Percentiles rank a stretch among this genome's conserved stretches.
phyloP scores from a whole-genome alignment of 2,329 filamentous ascomycete genomes.

The Calcarisporium arbuscula region DNA sequence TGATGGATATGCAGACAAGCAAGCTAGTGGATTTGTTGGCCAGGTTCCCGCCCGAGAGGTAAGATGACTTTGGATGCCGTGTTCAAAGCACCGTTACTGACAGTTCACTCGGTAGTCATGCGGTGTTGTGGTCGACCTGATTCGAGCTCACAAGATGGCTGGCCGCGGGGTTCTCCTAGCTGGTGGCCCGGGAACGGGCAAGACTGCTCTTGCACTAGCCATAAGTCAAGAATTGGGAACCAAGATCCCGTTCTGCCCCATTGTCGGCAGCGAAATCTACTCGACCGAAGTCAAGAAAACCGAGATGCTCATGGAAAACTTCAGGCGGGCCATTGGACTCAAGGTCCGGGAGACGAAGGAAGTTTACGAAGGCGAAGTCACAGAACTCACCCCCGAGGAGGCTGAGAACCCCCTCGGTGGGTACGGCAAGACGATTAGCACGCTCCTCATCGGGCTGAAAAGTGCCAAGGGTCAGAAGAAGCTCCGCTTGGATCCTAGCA shows the following conservation, averaged over 20 bases:
- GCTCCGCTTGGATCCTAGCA: conserved; percentile 90
- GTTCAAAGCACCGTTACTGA: too few relatives aligned
- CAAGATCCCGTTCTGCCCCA: conserved; percentile 97
- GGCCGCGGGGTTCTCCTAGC: conserved; percentile 89
- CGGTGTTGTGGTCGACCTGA: conserved; percentile 91
- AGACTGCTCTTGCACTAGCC: conserved; percentile 91
- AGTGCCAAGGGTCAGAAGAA: conserved; percentile 97
- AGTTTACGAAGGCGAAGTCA: conserved; percentile 98
- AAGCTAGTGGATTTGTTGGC: conserved; percentile 80
- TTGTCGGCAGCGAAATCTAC: conserved; percentile 97
- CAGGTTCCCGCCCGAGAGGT: conserved; percentile 86
- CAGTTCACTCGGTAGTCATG: conserved; percentile 60
- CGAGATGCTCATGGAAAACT: conserved; percentile 98
- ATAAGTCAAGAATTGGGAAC: conserved; percentile 96
- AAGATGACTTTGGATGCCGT: conserved; percentile 18
- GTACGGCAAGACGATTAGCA: conserved; percentile 96
- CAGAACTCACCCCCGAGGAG: conserved; percentile 94
- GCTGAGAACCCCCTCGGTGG: conserved; percentile 94
- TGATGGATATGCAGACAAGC: conserved; percentile 79
- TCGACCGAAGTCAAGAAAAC: conserved; percentile 99
- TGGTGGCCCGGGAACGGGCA: conserved; percentile 91
- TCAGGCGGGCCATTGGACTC: conserved; percentile 89
- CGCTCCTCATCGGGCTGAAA: conserved; percentile 88
- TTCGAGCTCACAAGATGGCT: conserved; percentile 95
- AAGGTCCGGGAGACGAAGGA: conserved; percentile 98